Conservation (phyloP, 2,329 filamentous ascomycete species). For the Escovopsis sp. region DNA sequence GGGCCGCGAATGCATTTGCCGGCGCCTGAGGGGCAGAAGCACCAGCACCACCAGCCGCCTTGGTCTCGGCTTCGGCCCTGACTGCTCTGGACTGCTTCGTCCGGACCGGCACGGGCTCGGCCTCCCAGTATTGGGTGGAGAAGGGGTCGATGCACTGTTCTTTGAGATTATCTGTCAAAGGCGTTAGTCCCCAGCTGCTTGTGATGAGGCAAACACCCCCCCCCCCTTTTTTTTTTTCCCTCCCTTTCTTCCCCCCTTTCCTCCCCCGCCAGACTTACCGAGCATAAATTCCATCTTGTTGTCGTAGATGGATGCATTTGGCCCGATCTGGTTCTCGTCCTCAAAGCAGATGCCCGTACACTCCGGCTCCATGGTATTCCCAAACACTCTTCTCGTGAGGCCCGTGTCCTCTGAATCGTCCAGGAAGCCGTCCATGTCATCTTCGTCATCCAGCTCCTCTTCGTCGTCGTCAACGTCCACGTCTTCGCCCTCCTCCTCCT, state of each 20-base stretch:
- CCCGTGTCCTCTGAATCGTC: constrained; percentile 68
- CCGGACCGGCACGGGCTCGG: constrained; percentile 17
- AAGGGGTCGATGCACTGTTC: constrained; percentile 65
- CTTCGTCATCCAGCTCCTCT: constrained; percentile 60
- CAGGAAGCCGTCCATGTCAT: constrained; percentile 79
- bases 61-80: constrained; percentile 5
- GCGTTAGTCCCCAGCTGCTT: constrained; percentile 4
- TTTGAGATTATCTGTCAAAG: constrained; percentile 28
- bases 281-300: constrained; percentile 65
- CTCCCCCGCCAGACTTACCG: constrained; percentile 29
- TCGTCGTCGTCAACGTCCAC: constrained; percentile 52
- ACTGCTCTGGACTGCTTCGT: constrained; percentile 2
- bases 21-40: constrained; percentile 7
- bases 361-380: constrained; percentile 59
- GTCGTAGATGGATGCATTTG: constrained; percentile 34
- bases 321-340: constrained; percentile 32
- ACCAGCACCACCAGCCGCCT: no score
- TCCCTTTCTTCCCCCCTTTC: no score
- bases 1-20: constrained; percentile 23
- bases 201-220: no score
- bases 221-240: no score
- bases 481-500: constrained; percentile 57
- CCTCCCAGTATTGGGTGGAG: constrained; percentile 64
- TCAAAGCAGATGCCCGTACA: constrained; percentile 80
- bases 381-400: constrained; percentile 39